These are phyloP conservation scores for Cicer cuneatum DNA, from an alignment of 306 rosid species.

Conservation along the genomic window DNA sequence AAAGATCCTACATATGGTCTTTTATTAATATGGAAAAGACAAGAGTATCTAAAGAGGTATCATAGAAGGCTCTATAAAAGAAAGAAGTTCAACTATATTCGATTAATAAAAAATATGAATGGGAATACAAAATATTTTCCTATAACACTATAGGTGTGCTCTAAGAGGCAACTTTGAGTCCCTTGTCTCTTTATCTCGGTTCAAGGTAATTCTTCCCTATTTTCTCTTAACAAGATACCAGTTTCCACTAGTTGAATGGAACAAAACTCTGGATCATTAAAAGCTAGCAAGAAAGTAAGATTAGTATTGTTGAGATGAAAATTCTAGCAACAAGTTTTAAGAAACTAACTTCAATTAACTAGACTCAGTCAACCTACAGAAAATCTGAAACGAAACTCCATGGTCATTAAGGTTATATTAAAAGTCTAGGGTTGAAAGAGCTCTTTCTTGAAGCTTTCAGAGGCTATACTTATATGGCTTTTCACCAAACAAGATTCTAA, in stretches of 20 bases:
- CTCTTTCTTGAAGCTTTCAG: constrained; percentile 27
- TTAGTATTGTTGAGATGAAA: not conserved
- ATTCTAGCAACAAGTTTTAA: constrained; percentile 12
- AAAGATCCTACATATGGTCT: too few relatives aligned
- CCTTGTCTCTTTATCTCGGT: too few relatives aligned
- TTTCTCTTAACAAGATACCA: not conserved
- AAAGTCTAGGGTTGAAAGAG: constrained; percentile 18
- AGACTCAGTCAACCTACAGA: constrained; percentile 9
- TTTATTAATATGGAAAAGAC: too few relatives aligned
- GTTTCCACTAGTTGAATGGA: not conserved
- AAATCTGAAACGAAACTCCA: constrained; percentile 20
- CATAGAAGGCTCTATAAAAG: too few relatives aligned
- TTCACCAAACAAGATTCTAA: constrained; percentile 35
- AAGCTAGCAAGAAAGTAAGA: not conserved
- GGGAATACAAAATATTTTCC: too few relatives aligned
- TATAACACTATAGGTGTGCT: too few relatives aligned
- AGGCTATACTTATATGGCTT: not conserved
- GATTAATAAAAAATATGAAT: too few relatives aligned
- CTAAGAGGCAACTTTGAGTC: too few relatives aligned
- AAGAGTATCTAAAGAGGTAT: too few relatives aligned
- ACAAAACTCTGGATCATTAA: not conserved
- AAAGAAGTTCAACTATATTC: too few relatives aligned
- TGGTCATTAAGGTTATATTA: constrained; percentile 15
- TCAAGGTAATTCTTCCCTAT: not conserved
- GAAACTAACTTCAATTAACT: constrained; percentile 6